phyloP scores from a whole-genome alignment of 2,329 filamentous ascomycete species.

The Diatrype stigma region DNA sequence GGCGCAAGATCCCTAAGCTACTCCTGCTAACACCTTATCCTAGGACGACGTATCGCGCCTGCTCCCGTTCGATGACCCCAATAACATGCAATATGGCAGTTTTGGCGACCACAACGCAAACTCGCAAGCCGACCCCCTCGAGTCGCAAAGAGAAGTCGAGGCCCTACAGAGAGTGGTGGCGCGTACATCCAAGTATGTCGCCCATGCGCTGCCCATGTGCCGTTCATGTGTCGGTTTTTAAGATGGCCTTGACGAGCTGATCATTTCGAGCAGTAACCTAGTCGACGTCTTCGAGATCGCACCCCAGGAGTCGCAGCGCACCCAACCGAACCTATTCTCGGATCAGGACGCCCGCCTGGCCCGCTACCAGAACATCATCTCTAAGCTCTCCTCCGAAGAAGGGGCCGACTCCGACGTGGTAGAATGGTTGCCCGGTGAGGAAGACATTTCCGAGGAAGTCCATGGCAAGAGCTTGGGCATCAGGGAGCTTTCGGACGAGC shows the following conservation, averaged over 20 bases:
- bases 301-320: slow-evolving; percentile 40
- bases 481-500: slow-evolving; percentile 36
- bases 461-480: slow-evolving; percentile 35
- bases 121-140: slow-evolving; percentile 55
- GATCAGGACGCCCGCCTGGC: slow-evolving; percentile 53
- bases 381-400: slow-evolving; percentile 51
- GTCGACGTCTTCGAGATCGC: slow-evolving; percentile 65
- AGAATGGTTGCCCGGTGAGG: slow-evolving; percentile 51
- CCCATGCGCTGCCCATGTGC: neutral
- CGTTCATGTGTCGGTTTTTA: neutral
- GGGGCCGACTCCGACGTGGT: slow-evolving; percentile 31
- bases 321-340: slow-evolving; percentile 30
- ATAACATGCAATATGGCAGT: slow-evolving; percentile 57
- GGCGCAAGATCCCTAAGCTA: no score
- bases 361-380: slow-evolving; percentile 59
- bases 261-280: slow-evolving; percentile 48
- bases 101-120: slow-evolving; percentile 54
- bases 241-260: slow-evolving; percentile 14
- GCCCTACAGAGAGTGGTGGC: slow-evolving; percentile 61
- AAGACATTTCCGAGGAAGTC: slow-evolving; percentile 44
- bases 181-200: slow-evolving; percentile 57
- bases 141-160: slow-evolving; percentile 61
- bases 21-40: slow-evolving; percentile 7
- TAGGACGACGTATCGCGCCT: slow-evolving; percentile 56
- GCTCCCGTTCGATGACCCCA: slow-evolving; percentile 58